A percentile compares a stretch with the other conserved stretches of the same genome.
Conservation (phyloP, 768 basidiomycete species). For the Pisolithus marmoratus region DNA sequence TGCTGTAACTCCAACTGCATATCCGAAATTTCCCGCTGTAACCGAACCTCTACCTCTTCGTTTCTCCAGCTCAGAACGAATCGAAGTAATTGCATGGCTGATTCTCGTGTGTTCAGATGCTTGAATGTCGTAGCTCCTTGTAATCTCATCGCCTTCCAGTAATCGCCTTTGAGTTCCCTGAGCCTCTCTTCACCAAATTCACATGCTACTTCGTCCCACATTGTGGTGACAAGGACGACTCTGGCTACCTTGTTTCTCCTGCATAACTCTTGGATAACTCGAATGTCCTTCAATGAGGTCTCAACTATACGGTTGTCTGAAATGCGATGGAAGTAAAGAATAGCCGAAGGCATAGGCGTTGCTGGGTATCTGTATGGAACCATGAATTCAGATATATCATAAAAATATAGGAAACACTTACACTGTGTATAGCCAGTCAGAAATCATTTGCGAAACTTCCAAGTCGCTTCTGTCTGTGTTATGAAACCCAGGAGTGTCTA, state of each 20-base stretch:
- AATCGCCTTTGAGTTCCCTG: conserved; percentile 1
- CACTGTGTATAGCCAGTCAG: conserved; percentile 12
- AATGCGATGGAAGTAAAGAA: conserved; percentile 37
- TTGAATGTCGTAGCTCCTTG: not conserved
- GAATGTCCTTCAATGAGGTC: conserved; percentile 27
- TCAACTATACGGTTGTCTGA: conserved; percentile 34
- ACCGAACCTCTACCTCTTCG: no score
- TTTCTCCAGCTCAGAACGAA: no score
- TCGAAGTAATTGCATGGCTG: no score
- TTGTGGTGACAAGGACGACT: conserved; percentile 19
- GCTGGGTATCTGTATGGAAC: conserved; percentile 5
- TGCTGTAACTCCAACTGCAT: conserved; percentile 8
- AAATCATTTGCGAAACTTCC: conserved; percentile 40
- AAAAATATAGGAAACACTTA: not conserved
- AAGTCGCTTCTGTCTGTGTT: conserved; percentile 39
- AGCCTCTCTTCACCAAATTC: conserved; percentile 14
- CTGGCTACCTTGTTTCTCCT: conserved; percentile 24
- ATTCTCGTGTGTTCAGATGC: no score
- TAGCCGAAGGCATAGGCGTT: conserved; percentile 22
- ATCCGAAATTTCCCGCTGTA: conserved; percentile 9
- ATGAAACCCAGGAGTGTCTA: conserved; percentile 54
- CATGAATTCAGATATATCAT: not conserved
- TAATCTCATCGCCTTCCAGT: not conserved
- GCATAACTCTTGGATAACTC: conserved; percentile 25
- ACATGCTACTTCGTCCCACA: conserved; percentile 18